A percentile compares a stretch with the other conserved stretches of the same genome.
These are phyloP conservation scores for Dactylellina parvicollis DNA, from an alignment of 2,329 filamentous ascomycete genomes.

Conservation along the genomic window DNA sequence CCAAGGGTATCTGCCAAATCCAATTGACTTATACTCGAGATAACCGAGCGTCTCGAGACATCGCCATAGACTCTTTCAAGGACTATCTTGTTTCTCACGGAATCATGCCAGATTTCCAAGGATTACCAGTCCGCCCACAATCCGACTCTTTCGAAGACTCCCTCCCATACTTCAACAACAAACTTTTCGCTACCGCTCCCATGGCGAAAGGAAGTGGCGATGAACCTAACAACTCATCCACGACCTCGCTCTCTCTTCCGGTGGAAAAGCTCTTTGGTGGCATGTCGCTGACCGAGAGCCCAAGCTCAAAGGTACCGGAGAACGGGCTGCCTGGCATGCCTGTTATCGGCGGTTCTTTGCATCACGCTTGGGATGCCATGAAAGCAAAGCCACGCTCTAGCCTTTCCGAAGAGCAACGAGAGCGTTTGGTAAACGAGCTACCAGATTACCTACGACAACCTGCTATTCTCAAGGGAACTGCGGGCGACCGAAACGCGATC, in stretches of 20 bases:
- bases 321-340: conserved; percentile 84
- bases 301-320: conserved; percentile 82
- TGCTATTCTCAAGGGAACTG: conserved; percentile 36
- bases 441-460: conserved; percentile 47
- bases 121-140: conserved; percentile 96
- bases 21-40: conserved; percentile 91
- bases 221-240: conserved; percentile 51
- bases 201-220: conserved; percentile 68
- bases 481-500: conserved; percentile 44
- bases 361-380: conserved; percentile 92
- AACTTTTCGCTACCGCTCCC: conserved; percentile 91
- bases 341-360: conserved; percentile 81
- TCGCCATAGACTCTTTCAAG: conserved; percentile 94
- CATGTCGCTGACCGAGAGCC: conserved; percentile 64
- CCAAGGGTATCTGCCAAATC: conserved; percentile 63
- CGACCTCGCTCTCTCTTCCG: conserved; percentile 53
- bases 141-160: conserved; percentile 99
- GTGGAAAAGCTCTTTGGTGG: conserved; percentile 54
- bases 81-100: conserved; percentile 84
- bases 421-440: conserved; percentile 44
- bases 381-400: conserved; percentile 80
- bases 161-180: conserved; percentile 94
- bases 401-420: conserved; percentile 70
- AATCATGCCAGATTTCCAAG: conserved; percentile 89
- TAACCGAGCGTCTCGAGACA: conserved; percentile 92